Evolutionary conservation across 2,329 filamentous ascomycete species (phyloP), one percentile per base, ranked within the genome.

Genomic region (Paecilomyces niveus): DNA sequence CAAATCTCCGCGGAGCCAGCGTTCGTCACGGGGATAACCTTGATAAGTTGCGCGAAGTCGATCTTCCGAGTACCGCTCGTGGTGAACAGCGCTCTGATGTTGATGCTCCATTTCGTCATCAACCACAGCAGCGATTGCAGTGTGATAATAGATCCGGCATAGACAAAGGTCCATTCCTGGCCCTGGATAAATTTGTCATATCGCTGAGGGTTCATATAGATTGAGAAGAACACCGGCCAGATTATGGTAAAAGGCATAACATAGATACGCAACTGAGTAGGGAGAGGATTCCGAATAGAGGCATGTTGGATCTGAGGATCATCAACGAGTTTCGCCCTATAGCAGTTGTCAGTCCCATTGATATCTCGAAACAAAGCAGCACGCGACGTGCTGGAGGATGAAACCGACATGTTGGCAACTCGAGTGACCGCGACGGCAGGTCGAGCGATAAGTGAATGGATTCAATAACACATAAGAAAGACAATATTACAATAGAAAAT

Each of bases 91-190:
- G 88, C 89, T 70, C 87, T 85, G 63, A 97, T 80, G 71, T 92
- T 87, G 72, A 99, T 91, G 71, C 90, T 97, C 94, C 94, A 99
- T 78, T 97, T 91, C 53, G 94, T 99, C 79, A 89, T 93, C 62
- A 99, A 83, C 93, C 94, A 99, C 66, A 92, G 79, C 63, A 99
- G 83, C 63, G 90, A 87, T 79, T 99, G 95, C 58, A 89, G 70
- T 10, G 92, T 96, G 73, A 95, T 82, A 71, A 99, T 97, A 65
- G 86, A 83, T 68, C 89, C 93, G 64, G 89, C 85, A 87, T 90
- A 99, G 62, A 99, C 90, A 72, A 96, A 96, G 0, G 95, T 97
- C 93, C 94, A 99, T 81, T 99, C 94, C 67, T 89, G 87, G n/a
- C 89, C 92, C 68, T 89, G 85, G 64, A 99, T 95, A 79, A 97